Percentiles rank a stretch among this genome's conserved stretches.
These are phyloP conservation scores for Coniophora puteana DNA, from an alignment of 1,284 basidiomycete genomes.

Conservation along the genomic window DNA sequence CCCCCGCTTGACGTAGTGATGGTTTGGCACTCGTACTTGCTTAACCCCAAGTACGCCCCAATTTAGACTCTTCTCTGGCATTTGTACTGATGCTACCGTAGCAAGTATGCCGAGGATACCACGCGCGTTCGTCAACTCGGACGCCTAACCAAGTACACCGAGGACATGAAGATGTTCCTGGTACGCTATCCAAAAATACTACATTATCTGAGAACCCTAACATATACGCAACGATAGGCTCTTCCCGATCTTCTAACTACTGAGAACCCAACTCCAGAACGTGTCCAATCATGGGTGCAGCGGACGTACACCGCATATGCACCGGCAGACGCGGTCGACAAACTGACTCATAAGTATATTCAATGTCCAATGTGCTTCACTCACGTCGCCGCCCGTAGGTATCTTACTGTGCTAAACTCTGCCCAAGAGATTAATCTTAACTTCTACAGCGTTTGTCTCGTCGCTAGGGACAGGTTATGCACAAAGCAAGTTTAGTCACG, in stretches of 20 bases:
- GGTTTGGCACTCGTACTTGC: constrained; percentile 35
- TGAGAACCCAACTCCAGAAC: constrained; percentile 7
- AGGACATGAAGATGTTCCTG: constrained; percentile 2
- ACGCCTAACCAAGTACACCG: constrained; percentile 8
- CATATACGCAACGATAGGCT: not conserved
- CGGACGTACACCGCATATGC: constrained; percentile 17
- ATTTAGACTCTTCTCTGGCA: not conserved
- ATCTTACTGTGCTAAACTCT: not conserved
- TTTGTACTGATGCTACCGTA: constrained; percentile 3
- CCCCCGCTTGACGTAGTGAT: constrained; percentile 35
- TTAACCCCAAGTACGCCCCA: constrained; percentile 23
- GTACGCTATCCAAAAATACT: not conserved
- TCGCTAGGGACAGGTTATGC: constrained; percentile 18
- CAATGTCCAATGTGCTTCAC: constrained; percentile 18
- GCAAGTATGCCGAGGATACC: constrained; percentile 21
- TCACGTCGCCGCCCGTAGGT: constrained; percentile 13
- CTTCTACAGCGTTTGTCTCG: constrained; percentile 14
- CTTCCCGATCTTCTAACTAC: constrained; percentile 4
- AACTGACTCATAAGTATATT: constrained; percentile 10
- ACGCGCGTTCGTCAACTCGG: constrained; percentile 6
- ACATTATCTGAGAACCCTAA: not conserved
- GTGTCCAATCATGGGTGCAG: constrained; percentile 10
- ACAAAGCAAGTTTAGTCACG: constrained; percentile 17
- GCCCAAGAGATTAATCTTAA: not conserved
- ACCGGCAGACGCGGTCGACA: constrained; percentile 16